Evolutionary conservation across 2,329 filamentous ascomycete genomes (phyloP).

Genomic region (Colletotrichum chrysophilum): DNA sequence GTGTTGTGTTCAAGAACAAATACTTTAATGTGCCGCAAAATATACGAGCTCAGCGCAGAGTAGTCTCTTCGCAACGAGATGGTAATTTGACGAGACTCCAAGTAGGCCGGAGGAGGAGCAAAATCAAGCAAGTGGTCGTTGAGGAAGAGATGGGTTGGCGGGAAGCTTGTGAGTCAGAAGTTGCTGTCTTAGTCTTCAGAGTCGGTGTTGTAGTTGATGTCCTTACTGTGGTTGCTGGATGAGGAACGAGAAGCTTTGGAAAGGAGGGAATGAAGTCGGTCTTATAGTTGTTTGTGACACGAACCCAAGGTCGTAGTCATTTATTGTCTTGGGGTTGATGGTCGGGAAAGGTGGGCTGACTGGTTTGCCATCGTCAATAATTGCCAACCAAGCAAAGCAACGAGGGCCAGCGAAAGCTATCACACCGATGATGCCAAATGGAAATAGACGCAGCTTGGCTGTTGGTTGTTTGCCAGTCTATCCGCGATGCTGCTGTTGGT

Average conservation of each 20-base stretch:
- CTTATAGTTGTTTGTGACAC: constrained; percentile 23
- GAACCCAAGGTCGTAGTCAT: constrained; percentile 12
- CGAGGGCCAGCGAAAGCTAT: constrained; percentile 12
- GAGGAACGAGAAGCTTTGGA: neutral
- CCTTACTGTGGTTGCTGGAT: neutral
- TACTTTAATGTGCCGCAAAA: neutral
- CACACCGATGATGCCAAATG: constrained; percentile 24
- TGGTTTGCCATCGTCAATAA: constrained; percentile 25
- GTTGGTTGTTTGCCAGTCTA: constrained; percentile 24
- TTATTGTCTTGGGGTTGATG: constrained; percentile 22
- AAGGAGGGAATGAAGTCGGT: constrained; percentile 5
- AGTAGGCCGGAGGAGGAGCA: neutral
- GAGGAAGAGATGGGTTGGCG: neutral
- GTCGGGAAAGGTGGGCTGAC: constrained; percentile 20
- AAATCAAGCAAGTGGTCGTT: neutral
- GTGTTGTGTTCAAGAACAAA: neutral
- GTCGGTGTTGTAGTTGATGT: neutral
- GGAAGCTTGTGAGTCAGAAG: neutral
- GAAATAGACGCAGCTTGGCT: constrained; percentile 13
- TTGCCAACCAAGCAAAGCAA: constrained; percentile 12
- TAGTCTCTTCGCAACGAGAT: neutral
- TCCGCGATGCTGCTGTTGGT: constrained; percentile 11
- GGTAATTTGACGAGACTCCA: neutral
- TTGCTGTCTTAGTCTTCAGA: neutral
- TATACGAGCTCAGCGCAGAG: neutral